Conservation (phyloP, 106 monocot genomes). For the Allium fistulosum region DNA sequence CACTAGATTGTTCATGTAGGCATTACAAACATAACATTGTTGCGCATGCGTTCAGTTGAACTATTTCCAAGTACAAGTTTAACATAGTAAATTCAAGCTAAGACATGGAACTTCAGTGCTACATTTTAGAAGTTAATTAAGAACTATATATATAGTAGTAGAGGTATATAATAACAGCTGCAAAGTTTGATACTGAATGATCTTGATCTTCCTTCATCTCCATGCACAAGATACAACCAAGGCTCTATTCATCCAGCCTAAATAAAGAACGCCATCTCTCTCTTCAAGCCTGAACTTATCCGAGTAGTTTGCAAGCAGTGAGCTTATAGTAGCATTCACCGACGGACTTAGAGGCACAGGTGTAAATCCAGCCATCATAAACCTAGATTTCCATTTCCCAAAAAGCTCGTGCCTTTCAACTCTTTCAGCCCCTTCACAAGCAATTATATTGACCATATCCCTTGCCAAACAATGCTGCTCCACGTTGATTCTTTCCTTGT, state of each 20-base stretch:
- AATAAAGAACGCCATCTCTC: conserved; percentile 80
- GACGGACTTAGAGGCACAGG: conserved; percentile 56
- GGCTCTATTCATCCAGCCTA: conserved; percentile 81
- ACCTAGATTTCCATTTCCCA: conserved; percentile 83
- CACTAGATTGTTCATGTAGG: not conserved
- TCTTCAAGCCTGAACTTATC: conserved; percentile 59
- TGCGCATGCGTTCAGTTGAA: not conserved
- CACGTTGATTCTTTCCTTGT: conserved; percentile 63
- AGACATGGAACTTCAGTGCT: conserved; percentile 2
- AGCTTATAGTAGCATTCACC: conserved; percentile 76
- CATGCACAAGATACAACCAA: conserved; percentile 80
- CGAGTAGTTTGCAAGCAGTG: conserved; percentile 53
- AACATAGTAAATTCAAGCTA: conserved; percentile 3
- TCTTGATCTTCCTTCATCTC: conserved; percentile 30
- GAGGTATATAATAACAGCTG: not conserved
- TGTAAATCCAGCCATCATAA: conserved; percentile 81
- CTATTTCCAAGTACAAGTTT: not conserved
- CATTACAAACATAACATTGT: not conserved
- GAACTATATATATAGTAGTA: not conserved
- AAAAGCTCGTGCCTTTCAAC: conserved; percentile 77
- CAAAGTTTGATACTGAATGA: not conserved
- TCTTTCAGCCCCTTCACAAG: conserved; percentile 83
- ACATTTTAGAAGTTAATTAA: conserved; percentile 1
- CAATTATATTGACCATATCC: conserved; percentile 90
- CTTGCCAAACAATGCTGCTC: conserved; percentile 95